Conservation (phyloP, 2,329 filamentous ascomycete species). For the Botryotinia globosa region DNA sequence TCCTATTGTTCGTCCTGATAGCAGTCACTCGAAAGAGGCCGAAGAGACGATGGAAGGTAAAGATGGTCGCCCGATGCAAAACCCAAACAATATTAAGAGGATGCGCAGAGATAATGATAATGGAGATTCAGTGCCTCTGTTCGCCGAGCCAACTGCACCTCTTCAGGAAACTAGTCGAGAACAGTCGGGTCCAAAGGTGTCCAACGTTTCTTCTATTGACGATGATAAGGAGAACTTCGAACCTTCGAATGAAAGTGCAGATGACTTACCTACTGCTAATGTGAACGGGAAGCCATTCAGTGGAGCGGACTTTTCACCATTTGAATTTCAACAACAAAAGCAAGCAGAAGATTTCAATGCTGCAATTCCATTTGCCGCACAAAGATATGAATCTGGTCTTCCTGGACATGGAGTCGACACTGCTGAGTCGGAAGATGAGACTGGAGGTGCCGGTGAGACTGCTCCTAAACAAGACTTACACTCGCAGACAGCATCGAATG, state of each 20-base stretch:
- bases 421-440: constrained; percentile 35
- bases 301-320: constrained; percentile 55
- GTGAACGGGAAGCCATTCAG: constrained; percentile 46
- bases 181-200: constrained; percentile 36
- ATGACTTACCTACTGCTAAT: constrained; percentile 26
- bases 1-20: constrained; percentile 70
- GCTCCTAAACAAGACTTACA: neutral
- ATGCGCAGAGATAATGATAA: constrained; percentile 62
- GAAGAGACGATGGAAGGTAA: constrained; percentile 51
- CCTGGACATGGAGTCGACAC: constrained; percentile 32
- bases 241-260: constrained; percentile 25
- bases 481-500: constrained; percentile 27
- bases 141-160: constrained; percentile 56
- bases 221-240: constrained; percentile 38
- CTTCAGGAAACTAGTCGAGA: constrained; percentile 38
- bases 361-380: constrained; percentile 34
- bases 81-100: constrained; percentile 71
- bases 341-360: constrained; percentile 42
- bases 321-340: constrained; percentile 53
- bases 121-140: constrained; percentile 71
- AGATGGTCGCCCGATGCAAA: constrained; percentile 60
- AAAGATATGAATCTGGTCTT: constrained; percentile 33
- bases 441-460: constrained; percentile 23
- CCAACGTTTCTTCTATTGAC: constrained; percentile 19
- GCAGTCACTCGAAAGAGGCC: constrained; percentile 44